Conservation (phyloP, 1,139 yeast genomes). For the Pichia sp. region DNA sequence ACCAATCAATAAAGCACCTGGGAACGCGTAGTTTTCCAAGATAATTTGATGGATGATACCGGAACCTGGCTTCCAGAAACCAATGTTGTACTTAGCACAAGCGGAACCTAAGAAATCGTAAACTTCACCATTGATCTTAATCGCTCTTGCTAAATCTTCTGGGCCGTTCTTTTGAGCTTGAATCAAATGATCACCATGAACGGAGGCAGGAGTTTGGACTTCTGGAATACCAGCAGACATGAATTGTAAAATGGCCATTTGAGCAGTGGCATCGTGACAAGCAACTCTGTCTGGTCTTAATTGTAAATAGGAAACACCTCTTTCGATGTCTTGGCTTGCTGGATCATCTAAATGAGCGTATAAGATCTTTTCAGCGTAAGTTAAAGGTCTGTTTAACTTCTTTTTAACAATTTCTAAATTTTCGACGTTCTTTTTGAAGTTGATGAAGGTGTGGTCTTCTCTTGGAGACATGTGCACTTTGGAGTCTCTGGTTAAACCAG, state of each 20-base stretch:
- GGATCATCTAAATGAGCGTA: conserved; percentile 97
- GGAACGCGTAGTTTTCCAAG: conserved; percentile 95
- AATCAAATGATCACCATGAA: conserved; percentile 98
- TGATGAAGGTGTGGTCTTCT: conserved; percentile 77
- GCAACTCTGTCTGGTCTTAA: conserved; percentile 99
- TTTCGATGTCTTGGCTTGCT: conserved; percentile 87
- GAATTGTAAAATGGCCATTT: conserved; percentile 97
- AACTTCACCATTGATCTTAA: conserved; percentile 90
- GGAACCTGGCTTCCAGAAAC: conserved; percentile 99
- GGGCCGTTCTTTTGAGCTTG: conserved; percentile 96
- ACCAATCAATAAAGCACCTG: conserved; percentile 96
- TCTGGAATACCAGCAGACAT: conserved; percentile 95
- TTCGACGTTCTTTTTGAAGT: conserved; percentile 73
- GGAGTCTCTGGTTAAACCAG: conserved; percentile 75
- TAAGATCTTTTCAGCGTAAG: conserved; percentile 93
- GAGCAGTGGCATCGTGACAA: conserved; percentile 99
- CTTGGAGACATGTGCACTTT: conserved; percentile 87
- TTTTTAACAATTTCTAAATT: conserved; percentile 79
- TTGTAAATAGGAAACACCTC: conserved; percentile 94
- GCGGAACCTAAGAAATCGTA: conserved; percentile 91
- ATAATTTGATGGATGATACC: conserved; percentile 98
- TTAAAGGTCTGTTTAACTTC: conserved; percentile 87
- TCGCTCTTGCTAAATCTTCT: conserved; percentile 89
- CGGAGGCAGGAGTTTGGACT: conserved; percentile 95
- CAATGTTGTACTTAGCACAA: conserved; percentile 95